These are phyloP conservation scores for Penicillium sp. DNA, from an alignment of 2,329 filamentous ascomycete species.

Conservation along the genomic window DNA sequence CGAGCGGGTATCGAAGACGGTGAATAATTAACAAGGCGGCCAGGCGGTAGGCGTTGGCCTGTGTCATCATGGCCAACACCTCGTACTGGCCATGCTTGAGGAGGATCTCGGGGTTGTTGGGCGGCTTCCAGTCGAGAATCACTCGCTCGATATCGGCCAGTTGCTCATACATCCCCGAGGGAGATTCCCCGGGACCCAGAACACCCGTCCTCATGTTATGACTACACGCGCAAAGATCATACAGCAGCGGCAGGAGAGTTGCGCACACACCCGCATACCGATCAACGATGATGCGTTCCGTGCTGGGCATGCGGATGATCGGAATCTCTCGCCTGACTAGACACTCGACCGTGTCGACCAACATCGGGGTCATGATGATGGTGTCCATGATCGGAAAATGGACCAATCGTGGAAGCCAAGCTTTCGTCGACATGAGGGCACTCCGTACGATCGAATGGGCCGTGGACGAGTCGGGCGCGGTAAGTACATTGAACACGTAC, in stretches of 20 bases:
- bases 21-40: slow-evolving; percentile 34
- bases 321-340: slow-evolving; percentile 35
- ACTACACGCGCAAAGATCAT: slow-evolving; percentile 34
- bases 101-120: slow-evolving; percentile 18
- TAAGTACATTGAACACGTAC: slow-evolving; percentile 35
- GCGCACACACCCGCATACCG: slow-evolving; percentile 33
- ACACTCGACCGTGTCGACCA: slow-evolving; percentile 37
- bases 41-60: slow-evolving; percentile 34
- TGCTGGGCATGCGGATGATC: slow-evolving; percentile 28
- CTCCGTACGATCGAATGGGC: slow-evolving; percentile 31
- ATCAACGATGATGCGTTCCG: slow-evolving; percentile 29
- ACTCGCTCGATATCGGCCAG: slow-evolving; percentile 21
- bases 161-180: slow-evolving; percentile 15
- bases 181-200: slow-evolving; percentile 4
- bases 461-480: slow-evolving; percentile 24
- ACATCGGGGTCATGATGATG: slow-evolving; percentile 31
- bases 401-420: slow-evolving; percentile 30
- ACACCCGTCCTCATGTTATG: slow-evolving; percentile 17
- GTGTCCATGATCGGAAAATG: slow-evolving; percentile 30
- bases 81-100: slow-evolving; percentile 27
- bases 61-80: slow-evolving; percentile 31
- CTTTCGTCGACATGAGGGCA: slow-evolving; percentile 30
- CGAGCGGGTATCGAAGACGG: slow-evolving; percentile 34
- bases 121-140: slow-evolving; percentile 23
- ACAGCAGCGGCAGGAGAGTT: slow-evolving; percentile 34